Conservation (phyloP, 257 asterid genomes). For the Solanum appendiculatum region DNA sequence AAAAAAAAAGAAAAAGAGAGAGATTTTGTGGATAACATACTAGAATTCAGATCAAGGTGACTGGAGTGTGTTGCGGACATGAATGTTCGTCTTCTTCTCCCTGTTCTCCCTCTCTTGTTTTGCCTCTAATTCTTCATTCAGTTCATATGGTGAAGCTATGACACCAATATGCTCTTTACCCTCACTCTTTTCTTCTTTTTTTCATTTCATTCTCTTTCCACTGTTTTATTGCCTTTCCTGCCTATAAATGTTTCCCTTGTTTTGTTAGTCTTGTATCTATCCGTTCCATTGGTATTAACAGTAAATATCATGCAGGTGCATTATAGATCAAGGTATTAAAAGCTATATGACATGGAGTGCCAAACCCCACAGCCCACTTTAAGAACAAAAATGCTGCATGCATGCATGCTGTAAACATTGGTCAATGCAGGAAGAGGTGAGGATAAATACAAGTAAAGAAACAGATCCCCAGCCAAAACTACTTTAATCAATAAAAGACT, state of each 20-base stretch:
- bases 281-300: neutral
- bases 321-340: neutral
- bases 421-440: neutral
- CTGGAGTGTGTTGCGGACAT: neutral
- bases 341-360: neutral
- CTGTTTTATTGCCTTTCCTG: neutral
- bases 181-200: neutral
- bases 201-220: neutral
- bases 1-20: neutral
- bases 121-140: neutral
- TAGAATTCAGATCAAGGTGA: neutral
- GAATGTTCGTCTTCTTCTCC: neutral
- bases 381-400: neutral
- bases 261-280: neutral
- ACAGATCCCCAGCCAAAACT: neutral
- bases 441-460: neutral
- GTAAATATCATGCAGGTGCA: neutral
- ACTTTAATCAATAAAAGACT: neutral
- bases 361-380: neutral
- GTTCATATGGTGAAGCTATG: neutral
- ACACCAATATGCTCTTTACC: neutral
- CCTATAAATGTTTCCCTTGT: neutral
- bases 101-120: neutral
- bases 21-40: neutral
- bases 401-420: neutral